Evolutionary conservation across 1,284 basidiomycete genomes (phyloP).

Genomic region (Rhodofomes roseus): DNA sequence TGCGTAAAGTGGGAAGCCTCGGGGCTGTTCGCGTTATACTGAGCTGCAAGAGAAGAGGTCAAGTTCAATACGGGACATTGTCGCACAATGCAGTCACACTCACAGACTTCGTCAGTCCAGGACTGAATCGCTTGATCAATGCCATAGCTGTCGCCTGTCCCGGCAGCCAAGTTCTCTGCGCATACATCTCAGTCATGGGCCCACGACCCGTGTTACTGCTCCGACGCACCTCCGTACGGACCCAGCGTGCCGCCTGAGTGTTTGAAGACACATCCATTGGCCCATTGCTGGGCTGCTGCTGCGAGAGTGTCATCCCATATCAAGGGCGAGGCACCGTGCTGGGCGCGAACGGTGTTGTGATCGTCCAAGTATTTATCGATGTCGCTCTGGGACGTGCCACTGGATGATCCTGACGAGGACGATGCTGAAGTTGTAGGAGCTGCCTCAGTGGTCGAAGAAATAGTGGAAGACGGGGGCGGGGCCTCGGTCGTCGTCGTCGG

Average conservation of each 20-base stretch:
- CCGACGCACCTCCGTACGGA: conserved; percentile 48
- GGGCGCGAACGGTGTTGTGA: conserved; percentile 57
- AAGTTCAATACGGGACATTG: background rate
- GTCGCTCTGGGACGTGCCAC: conserved; percentile 26
- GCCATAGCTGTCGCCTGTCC: conserved; percentile 48
- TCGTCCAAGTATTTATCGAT: conserved; percentile 41
- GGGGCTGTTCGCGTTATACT: conserved; percentile 57
- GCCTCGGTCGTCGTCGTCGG: conserved; percentile 6
- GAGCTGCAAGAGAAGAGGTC: conserved; percentile 28
- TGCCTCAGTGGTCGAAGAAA: background rate
- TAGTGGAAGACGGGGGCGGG: conserved; percentile 8
- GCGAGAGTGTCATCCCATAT: conserved; percentile 57
- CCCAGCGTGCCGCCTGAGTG: conserved; percentile 65
- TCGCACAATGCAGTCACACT: conserved; percentile 12
- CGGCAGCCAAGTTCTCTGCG: conserved; percentile 66
- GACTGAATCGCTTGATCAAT: conserved; percentile 47
- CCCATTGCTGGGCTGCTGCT: conserved; percentile 59
- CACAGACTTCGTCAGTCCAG: conserved; percentile 58
- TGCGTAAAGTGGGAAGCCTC: conserved; percentile 67
- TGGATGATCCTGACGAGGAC: conserved; percentile 4
- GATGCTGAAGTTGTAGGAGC: conserved; percentile 4
- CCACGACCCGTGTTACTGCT: no score
- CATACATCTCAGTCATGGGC: background rate
- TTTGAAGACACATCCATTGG: conserved; percentile 54
- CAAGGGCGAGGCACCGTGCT: conserved; percentile 55